Base-by-base conservation (phyloP, 208 protist genomes). In the Trypanosoma platydactyli region DNA sequence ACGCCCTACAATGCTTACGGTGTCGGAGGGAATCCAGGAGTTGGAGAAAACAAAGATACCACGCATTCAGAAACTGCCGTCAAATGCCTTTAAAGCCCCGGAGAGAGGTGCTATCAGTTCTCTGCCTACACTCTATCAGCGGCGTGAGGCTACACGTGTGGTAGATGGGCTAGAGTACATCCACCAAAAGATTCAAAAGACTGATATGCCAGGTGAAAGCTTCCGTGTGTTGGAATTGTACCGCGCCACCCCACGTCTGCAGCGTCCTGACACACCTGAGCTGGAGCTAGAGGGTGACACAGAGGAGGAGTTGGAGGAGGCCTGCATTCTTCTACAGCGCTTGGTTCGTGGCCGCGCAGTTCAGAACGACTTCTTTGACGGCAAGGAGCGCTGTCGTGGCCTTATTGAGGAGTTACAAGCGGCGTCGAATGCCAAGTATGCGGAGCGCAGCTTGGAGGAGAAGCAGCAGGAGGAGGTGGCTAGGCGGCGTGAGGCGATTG, bases 331-430 rank as follows among this genome's bases (percentile, higher is more conserved):
- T 25, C 84, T 98, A 40, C 92, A 98, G 74, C 78, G 90, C 18
- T 74, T 98, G 54, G 70, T 98, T 18, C 88, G 94, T 44, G 94
- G 94, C 22, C 83, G 94, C 41, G 90, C 94, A 3, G 92, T 95
- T 49, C 92, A 98, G 79, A 96, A 95, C 68, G 89, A 95, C 76
- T 96, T 96, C 81, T 97, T 94, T 71, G 94, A 98, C 53, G 94
- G 94, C 20, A 95, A 95, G 54, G 94, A 97, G 74, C 82, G 94
- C 15, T 95, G 91, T 74, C 80, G 88, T 50, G 91, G 89, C 13
- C 87, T 97, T 41, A 97, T 97, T 49, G 82, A 89, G 54, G 94
- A 97, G 66, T 69, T 97, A 66, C 91, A 97, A 81, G 90, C 88
- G 1, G 94, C 91, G 27, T 92, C 85, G 16, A 84, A 87, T 55